A percentile compares a stretch with the other conserved stretches of the same genome.
Evolutionary conservation across 164 flowering plant species (phyloP).

Genomic region (Umbellularia californica): DNA sequence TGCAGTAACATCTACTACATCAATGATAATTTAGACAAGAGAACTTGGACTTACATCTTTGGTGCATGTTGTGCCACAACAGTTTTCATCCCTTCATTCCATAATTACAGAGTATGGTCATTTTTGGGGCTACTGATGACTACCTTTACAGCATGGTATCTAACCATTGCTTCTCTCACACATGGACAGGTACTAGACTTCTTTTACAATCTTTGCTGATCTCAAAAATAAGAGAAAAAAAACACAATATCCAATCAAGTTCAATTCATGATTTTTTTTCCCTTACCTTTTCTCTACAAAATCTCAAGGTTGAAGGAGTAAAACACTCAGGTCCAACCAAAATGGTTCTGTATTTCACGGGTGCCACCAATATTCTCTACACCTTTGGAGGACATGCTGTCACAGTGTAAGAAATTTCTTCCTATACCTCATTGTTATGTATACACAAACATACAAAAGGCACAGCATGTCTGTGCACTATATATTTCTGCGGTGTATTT

Average conservation of each 20-base stretch:
- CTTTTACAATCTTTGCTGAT: background rate
- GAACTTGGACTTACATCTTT: conserved; percentile 85
- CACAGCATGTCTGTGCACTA: too few species aligned
- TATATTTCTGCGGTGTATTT: too few species aligned
- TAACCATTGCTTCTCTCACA: conserved; percentile 64
- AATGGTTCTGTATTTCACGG: conserved; percentile 68
- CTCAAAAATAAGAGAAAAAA: background rate
- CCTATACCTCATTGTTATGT: background rate
- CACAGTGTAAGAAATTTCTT: conserved; percentile 59
- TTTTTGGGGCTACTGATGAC: conserved; percentile 86
- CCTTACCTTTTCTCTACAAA: background rate
- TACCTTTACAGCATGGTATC: conserved; percentile 85
- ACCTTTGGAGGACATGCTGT: conserved; percentile 94
- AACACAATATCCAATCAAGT: background rate
- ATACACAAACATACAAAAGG: too few species aligned
- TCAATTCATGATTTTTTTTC: background rate
- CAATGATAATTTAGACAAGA: conserved; percentile 69
- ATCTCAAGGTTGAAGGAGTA: conserved; percentile 56
- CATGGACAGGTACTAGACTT: conserved; percentile 64
- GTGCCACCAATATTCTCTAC: conserved; percentile 79
- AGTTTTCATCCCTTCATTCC: conserved; percentile 79
- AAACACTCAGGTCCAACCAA: conserved; percentile 63
- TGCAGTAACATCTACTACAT: conserved; percentile 86
- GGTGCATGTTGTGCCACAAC: conserved; percentile 90
- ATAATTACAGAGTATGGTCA: conserved; percentile 88